Conservation (phyloP, 2,329 filamentous ascomycete genomes). For the Nemania serpens region DNA sequence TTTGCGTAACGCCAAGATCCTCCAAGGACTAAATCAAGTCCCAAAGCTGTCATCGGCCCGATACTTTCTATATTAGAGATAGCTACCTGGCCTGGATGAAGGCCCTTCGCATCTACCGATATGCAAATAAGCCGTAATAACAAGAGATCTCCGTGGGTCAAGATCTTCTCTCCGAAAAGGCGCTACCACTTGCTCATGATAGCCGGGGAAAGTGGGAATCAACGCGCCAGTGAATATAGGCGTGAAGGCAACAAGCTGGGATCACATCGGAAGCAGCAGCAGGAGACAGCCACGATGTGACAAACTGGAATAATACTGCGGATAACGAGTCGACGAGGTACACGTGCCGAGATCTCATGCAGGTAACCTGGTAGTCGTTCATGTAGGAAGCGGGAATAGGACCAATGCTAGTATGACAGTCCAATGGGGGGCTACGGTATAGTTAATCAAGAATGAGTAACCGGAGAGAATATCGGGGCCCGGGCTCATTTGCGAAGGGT, state of each 20-base stretch:
- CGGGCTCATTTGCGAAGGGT: neutral
- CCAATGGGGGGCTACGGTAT: neutral
- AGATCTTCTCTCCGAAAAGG: neutral
- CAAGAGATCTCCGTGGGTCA: slow-evolving; percentile 7
- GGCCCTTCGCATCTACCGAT: slow-evolving; percentile 15
- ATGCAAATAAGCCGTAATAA: slow-evolving; percentile 6
- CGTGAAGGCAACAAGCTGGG: slow-evolving; percentile 10
- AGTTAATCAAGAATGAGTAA: neutral
- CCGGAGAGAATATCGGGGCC: neutral
- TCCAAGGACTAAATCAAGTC: slow-evolving; percentile 2
- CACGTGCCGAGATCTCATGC: slow-evolving; percentile 23
- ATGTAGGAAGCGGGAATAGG: slow-evolving; percentile 8
- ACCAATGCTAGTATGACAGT: slow-evolving; percentile 3
- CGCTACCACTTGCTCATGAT: slow-evolving; percentile 6
- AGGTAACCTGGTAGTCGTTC: slow-evolving; percentile 16
- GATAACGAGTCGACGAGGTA: slow-evolving; percentile 17
- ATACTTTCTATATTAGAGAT: slow-evolving; percentile 11
- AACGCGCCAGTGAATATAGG: neutral
- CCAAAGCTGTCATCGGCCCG: slow-evolving; percentile 21
- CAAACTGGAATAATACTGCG: slow-evolving; percentile 13
- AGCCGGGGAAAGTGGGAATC: neutral
- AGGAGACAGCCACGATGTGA: slow-evolving; percentile 13
- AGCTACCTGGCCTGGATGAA: slow-evolving; percentile 1
- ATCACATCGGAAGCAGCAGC: slow-evolving; percentile 13
- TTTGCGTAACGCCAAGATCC: slow-evolving; percentile 16